Conservation (phyloP, 768 basidiomycete genomes). For the Trametes cinnabarina region DNA sequence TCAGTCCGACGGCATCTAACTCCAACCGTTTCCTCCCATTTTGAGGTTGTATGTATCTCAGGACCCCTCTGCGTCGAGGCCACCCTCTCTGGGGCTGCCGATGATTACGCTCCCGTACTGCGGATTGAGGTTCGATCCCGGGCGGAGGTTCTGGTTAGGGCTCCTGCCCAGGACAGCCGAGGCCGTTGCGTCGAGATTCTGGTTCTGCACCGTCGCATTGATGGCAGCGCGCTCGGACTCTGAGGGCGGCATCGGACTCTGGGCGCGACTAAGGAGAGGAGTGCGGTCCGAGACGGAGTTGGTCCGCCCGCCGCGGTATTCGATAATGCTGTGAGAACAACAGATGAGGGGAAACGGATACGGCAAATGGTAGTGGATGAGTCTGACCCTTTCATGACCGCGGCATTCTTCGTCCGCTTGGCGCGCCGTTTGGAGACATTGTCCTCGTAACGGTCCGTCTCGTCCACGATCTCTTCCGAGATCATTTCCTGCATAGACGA, state of each 20-base stretch:
- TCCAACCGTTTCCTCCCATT: background rate
- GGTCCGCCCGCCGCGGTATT: constrained; percentile 23
- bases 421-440: constrained; percentile 79
- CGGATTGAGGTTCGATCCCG: constrained; percentile 9
- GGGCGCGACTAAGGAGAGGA: constrained; percentile 16
- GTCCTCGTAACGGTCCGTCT: constrained; percentile 88
- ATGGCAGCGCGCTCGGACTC: constrained; percentile 3
- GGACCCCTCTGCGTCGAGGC: background rate
- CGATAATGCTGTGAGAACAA: constrained; percentile 22
- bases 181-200: background rate
- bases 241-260: background rate
- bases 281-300: constrained; percentile 25
- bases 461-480: constrained; percentile 93
- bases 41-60: no score
- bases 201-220: background rate
- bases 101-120: constrained; percentile 7
- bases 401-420: constrained; percentile 65
- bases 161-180: background rate
- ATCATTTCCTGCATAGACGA: constrained; percentile 74
- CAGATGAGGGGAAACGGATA: background rate
- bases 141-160: no score
- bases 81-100: background rate
- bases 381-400: constrained; percentile 75
- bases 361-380: background rate
- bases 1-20: background rate